phyloP scores from a whole-genome alignment of 1,139 yeast species.

The Pichia sp. region DNA sequence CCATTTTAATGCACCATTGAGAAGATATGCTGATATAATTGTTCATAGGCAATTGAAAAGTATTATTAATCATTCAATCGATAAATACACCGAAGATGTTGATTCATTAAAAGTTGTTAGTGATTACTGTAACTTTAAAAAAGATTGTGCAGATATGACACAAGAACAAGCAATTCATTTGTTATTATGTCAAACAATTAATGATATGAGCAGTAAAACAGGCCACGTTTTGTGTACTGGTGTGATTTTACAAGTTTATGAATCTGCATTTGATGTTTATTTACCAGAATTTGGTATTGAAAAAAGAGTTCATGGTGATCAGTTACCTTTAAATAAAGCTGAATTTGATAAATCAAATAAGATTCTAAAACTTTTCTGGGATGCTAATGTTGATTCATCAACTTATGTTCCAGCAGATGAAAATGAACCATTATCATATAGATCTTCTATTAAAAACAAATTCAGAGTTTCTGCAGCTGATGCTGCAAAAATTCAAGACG shows the following conservation, averaged over 20 bases:
- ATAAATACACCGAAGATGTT: constrained; percentile 45
- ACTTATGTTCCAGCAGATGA: constrained; percentile 89
- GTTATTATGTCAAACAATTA: constrained; percentile 75
- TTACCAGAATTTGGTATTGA: constrained; percentile 95
- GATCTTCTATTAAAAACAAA: constrained; percentile 73
- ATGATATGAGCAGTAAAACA: constrained; percentile 66
- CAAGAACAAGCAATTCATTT: constrained; percentile 94
- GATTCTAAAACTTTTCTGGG: constrained; percentile 84
- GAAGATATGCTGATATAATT: constrained; percentile 86
- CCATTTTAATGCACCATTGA: constrained; percentile 87
- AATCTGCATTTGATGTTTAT: constrained; percentile 90
- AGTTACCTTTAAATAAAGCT: constrained; percentile 84
- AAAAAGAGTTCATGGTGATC: constrained; percentile 97
- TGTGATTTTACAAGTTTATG: constrained; percentile 86
- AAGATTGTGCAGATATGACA: constrained; percentile 88
- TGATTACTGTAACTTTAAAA: constrained; percentile 91
- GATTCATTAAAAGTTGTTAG: constrained; percentile 76
- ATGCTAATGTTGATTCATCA: constrained; percentile 83
- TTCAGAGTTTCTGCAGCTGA: constrained; percentile 65
- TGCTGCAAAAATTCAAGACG: constrained; percentile 56
- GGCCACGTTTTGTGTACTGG: constrained; percentile 85
- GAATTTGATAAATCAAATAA: constrained; percentile 73
- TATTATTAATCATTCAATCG: constrained; percentile 39
- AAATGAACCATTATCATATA: constrained; percentile 64
- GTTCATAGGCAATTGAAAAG: constrained; percentile 88